Evolutionary conservation across 371 early-diverging fungal species (phyloP).

Genomic region (Nematocida displodere): DNA sequence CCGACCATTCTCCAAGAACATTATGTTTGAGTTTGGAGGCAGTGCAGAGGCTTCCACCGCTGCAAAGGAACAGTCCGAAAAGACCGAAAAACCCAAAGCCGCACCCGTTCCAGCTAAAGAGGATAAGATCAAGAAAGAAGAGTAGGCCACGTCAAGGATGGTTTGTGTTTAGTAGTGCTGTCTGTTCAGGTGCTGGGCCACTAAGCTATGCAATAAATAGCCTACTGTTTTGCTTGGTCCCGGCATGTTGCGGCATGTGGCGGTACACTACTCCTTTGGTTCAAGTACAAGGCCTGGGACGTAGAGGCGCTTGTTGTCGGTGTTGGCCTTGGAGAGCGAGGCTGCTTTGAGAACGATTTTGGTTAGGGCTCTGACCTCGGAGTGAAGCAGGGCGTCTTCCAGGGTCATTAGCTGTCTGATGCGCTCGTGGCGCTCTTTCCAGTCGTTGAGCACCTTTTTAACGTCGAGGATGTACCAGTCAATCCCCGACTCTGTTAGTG

Average conservation of each 20-base stretch:
- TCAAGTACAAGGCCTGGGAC: too few species aligned
- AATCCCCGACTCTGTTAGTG: constrained; percentile 12
- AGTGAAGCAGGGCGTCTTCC: constrained; percentile 25
- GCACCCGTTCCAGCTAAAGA: constrained; percentile 5
- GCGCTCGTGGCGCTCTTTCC: constrained; percentile 47
- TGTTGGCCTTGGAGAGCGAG: neutral
- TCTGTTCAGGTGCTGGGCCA: too few species aligned
- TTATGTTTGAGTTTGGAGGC: constrained; percentile 49
- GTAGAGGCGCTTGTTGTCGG: neutral
- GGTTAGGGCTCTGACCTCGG: constrained; percentile 33
- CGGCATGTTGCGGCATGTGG: too few species aligned
- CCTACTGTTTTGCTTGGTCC: too few species aligned
- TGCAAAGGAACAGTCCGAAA: constrained; percentile 50
- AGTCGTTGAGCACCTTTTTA: constrained; percentile 35
- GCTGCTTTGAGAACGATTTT: constrained; percentile 28
- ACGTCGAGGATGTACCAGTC: constrained; percentile 51
- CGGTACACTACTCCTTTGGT: too few species aligned
- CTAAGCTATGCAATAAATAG: too few species aligned
- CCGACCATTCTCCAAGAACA: constrained; percentile 65
- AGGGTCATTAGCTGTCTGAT: constrained; percentile 12
- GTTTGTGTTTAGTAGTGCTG: neutral
- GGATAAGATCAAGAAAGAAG: constrained; percentile 43
- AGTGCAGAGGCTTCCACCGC: constrained; percentile 44
- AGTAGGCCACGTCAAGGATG: constrained; percentile 4
- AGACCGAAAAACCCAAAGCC: neutral